Conservation (phyloP, 148 eudicot genomes). For the Camellia lanceoleosa region DNA sequence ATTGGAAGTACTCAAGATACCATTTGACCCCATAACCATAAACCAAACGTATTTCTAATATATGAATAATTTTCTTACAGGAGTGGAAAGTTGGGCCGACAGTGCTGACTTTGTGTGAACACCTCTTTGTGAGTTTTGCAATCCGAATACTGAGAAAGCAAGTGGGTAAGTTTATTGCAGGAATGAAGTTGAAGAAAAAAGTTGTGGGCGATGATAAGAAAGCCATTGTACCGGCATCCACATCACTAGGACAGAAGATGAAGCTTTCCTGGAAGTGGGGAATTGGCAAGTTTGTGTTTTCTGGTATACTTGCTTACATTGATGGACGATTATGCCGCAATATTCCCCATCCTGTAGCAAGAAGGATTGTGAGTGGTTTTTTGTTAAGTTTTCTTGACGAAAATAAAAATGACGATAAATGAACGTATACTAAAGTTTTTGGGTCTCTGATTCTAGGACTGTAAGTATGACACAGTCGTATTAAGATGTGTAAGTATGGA, state of each 20-base stretch:
- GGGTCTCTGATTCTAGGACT: neutral
- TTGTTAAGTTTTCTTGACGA: slow-evolving; percentile 80
- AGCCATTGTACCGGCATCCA: slow-evolving; percentile 25
- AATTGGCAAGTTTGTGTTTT: slow-evolving; percentile 70
- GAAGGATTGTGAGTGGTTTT: slow-evolving; percentile 95
- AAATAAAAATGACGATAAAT: slow-evolving; percentile 43
- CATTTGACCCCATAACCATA: neutral
- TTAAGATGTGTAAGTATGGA: neutral
- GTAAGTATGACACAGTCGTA: neutral
- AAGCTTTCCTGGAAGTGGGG: slow-evolving; percentile 67
- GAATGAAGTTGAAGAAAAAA: slow-evolving; percentile 39
- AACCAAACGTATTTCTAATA: neutral
- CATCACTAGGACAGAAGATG: slow-evolving; percentile 34
- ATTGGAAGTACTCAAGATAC: too few species aligned
- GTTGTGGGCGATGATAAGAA: slow-evolving; percentile 27
- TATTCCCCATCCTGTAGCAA: slow-evolving; percentile 87
- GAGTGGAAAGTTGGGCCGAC: slow-evolving; percentile 94
- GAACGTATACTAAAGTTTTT: neutral
- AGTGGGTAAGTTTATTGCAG: slow-evolving; percentile 42
- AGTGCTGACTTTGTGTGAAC: slow-evolving; percentile 79
- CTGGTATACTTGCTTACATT: slow-evolving; percentile 81
- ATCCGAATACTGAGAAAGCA: slow-evolving; percentile 78
- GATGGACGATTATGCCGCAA: slow-evolving; percentile 89
- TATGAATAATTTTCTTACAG: slow-evolving; percentile 29
- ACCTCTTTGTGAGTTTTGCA: slow-evolving; percentile 90